Percentiles rank a stretch among this genome's conserved stretches.
These are phyloP conservation scores for Ophiorrhiza pumila DNA, from an alignment of 257 asterid genomes.

Conservation along the genomic window DNA sequence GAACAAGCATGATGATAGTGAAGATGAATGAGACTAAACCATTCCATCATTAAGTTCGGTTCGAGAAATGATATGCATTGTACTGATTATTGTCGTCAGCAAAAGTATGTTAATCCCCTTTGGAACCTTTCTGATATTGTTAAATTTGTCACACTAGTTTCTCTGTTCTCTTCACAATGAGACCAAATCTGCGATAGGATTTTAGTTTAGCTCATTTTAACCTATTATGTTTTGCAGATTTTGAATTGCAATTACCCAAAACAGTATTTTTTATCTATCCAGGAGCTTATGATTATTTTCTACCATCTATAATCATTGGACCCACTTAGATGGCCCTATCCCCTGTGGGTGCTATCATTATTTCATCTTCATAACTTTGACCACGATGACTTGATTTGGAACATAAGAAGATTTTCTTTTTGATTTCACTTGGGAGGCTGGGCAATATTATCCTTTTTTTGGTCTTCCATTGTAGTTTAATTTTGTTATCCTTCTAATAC, in stretches of 20 bases:
- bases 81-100: conserved; percentile 12
- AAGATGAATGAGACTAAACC: conserved; percentile 46
- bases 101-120: not conserved
- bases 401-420: not conserved
- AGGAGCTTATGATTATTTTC: not conserved
- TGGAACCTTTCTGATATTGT: not conserved
- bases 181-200: not conserved
- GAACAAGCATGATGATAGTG: conserved; percentile 46
- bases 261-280: not conserved
- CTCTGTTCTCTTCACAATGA: not conserved
- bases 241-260: not conserved
- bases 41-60: conserved; percentile 9
- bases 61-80: conserved; percentile 23
- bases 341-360: no score
- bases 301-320: not conserved
- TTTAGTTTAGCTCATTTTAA: not conserved
- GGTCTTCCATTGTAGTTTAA: no score
- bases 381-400: not conserved
- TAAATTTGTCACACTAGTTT: not conserved
- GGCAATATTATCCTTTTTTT: no score
- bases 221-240: not conserved
- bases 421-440: not conserved
- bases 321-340: not conserved
- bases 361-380: not conserved
- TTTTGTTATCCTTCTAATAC: not conserved